Conservation (phyloP, 345 rosid genomes). For the Eucalyptus melliodora region DNA sequence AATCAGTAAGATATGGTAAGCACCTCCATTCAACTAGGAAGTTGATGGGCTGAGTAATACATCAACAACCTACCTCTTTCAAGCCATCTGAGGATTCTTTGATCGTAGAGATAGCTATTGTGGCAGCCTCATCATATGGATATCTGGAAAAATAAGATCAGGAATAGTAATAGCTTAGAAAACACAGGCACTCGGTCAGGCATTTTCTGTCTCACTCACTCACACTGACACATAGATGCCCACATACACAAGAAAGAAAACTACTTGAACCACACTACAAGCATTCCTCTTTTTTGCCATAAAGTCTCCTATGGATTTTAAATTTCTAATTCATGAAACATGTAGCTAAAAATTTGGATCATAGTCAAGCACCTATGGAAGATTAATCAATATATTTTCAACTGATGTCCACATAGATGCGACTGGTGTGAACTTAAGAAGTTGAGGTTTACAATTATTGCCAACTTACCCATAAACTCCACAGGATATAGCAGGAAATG, state of each 20-base stretch:
- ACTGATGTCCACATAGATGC: not conserved
- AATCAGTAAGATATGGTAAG: not conserved
- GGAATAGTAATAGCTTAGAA: not conserved
- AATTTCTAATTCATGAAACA: not conserved
- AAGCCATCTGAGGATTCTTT: constrained; percentile 55
- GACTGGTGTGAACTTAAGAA: not conserved
- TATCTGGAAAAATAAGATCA: constrained; percentile 26
- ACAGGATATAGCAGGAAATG: constrained; percentile 85
- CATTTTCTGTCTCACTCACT: not conserved
- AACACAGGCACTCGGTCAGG: not conserved
- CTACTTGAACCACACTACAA: not conserved
- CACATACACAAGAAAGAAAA: not conserved
- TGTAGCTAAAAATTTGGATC: not conserved
- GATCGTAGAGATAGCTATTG: constrained; percentile 52
- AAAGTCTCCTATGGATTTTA: not conserved
- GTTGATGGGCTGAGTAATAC: not conserved
- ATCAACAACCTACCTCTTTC: constrained; percentile 50
- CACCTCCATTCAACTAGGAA: not conserved
- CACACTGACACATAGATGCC: not conserved
- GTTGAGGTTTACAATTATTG: not conserved
- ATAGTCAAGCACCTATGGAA: not conserved
- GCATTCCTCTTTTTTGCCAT: not conserved
- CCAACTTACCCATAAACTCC: constrained; percentile 51
- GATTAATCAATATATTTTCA: not conserved
- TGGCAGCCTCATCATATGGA: constrained; percentile 83